Conservation (phyloP, 768 basidiomycete genomes). For the Boletus subparvulus region DNA sequence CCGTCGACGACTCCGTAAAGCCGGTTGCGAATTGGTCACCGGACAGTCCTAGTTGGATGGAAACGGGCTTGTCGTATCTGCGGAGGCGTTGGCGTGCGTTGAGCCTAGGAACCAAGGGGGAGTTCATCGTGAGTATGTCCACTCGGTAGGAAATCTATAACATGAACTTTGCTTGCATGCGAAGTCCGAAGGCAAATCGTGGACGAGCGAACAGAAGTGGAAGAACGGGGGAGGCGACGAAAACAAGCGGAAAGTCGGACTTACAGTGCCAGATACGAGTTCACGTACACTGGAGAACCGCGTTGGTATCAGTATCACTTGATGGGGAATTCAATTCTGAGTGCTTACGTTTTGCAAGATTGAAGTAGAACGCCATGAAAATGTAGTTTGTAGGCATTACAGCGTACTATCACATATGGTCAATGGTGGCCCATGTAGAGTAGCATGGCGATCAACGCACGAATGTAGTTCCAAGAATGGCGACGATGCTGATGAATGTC, state of each 20-base stretch:
- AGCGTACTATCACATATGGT: conserved; percentile 33
- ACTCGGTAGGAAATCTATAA: background rate
- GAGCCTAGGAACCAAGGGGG: conserved; percentile 30
- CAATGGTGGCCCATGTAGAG: background rate
- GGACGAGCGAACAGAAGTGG: background rate
- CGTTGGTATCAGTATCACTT: background rate
- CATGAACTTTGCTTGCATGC: background rate
- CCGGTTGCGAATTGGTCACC: conserved; percentile 4
- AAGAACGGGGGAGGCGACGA: background rate
- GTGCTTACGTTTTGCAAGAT: conserved; percentile 52
- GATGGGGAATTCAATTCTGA: background rate
- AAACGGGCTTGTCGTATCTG: conserved; percentile 35
- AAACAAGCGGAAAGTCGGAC: background rate
- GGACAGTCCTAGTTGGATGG: conserved; percentile 43
- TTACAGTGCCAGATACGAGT: conserved; percentile 52
- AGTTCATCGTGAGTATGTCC: background rate
- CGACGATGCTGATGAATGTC: conserved; percentile 42
- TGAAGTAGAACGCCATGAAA: conserved; percentile 54
- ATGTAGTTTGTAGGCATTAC: conserved; percentile 57
- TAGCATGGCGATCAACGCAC: conserved; percentile 16
- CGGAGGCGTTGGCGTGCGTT: conserved; percentile 47
- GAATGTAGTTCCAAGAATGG: conserved; percentile 43
- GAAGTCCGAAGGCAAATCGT: background rate
- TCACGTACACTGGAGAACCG: conserved; percentile 46
- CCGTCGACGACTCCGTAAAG: background rate